Percentiles rank a stretch among this genome's conserved stretches.
Evolutionary conservation across 257 asterid genomes (phyloP).

Genomic region (Primulina eburnea): DNA sequence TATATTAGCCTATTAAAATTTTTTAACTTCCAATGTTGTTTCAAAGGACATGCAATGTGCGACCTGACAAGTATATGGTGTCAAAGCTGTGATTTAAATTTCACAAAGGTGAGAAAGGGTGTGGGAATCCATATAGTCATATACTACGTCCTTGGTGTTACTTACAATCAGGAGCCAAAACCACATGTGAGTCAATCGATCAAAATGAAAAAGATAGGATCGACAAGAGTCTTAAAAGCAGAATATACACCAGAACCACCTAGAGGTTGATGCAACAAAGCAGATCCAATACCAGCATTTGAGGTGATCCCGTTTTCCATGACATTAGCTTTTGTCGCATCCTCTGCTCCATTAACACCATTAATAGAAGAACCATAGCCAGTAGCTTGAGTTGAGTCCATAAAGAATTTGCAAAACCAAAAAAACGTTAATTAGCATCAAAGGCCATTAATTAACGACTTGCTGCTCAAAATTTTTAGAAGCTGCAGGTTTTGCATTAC

Average conservation of each 20-base stretch:
- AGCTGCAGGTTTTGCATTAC: conserved; percentile 21
- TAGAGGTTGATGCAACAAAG: conserved; percentile 55
- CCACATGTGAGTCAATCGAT: conserved; percentile 12
- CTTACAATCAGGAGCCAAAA: conserved; percentile 18
- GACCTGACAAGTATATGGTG: not conserved
- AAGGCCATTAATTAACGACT: conserved; percentile 24
- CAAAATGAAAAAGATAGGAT: conserved; percentile 13
- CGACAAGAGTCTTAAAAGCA: conserved; percentile 8
- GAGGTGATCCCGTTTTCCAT: conserved; percentile 59
- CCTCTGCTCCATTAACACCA: conserved; percentile 41
- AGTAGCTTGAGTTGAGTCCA: conserved; percentile 41
- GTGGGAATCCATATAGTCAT: not conserved
- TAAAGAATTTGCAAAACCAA: conserved; percentile 30
- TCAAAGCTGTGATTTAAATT: conserved; percentile 7
- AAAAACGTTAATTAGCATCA: conserved; percentile 35
- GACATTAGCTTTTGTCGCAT: conserved; percentile 32
- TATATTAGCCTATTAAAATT: too few relatives aligned
- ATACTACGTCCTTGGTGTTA: not conserved
- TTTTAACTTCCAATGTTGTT: not conserved
- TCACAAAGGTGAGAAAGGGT: not conserved
- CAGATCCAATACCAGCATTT: conserved; percentile 50
- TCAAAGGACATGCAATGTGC: not conserved
- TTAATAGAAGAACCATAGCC: conserved; percentile 45
- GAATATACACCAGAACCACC: conserved; percentile 62
- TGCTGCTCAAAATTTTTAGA: conserved; percentile 38